A percentile compares a stretch with the other conserved stretches of the same genome.
Evolutionary conservation across 225 moss, liverwort and hornwort genomes (phyloP).

Genomic region (Rhytidiadelphus loreus): DNA sequence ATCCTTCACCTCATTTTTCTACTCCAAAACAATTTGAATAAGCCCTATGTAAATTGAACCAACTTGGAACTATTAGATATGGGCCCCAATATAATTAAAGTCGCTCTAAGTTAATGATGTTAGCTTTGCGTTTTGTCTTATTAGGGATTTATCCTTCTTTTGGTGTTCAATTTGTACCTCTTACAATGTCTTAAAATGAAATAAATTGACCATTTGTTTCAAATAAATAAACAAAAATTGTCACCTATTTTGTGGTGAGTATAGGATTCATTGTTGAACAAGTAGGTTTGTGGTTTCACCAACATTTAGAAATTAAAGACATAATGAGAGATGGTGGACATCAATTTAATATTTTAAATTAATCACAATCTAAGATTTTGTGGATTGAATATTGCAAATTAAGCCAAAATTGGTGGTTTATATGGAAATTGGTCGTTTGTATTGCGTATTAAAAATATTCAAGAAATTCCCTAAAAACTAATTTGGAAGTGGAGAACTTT

Average conservation of each 20-base stretch:
- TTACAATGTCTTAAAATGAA: too few relatives aligned
- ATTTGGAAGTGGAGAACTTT: background rate
- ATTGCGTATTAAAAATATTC: too few relatives aligned
- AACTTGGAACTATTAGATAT: background rate
- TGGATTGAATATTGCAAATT: background rate
- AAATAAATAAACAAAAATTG: background rate
- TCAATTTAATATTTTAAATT: background rate
- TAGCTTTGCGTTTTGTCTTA: background rate
- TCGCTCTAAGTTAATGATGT: fast-evolving
- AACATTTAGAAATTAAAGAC: background rate
- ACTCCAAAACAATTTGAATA: background rate
- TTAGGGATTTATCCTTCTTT: fast-evolving
- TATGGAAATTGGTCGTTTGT: background rate
- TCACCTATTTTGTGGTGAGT: background rate
- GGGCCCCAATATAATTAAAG: background rate
- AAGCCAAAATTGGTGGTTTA: background rate
- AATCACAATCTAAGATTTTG: background rate
- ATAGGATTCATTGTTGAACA: fast-evolving
- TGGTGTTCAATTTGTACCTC: fast-evolving
- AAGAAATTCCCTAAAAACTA: background rate
- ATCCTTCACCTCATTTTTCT: fast-evolving
- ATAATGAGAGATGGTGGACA: background rate
- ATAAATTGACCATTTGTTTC: background rate
- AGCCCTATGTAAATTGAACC: background rate
- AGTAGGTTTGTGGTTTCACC: background rate